Evolutionary conservation across 2,329 filamentous ascomycete genomes (phyloP).

Genomic region (Neoscytalidium dimidiatum): DNA sequence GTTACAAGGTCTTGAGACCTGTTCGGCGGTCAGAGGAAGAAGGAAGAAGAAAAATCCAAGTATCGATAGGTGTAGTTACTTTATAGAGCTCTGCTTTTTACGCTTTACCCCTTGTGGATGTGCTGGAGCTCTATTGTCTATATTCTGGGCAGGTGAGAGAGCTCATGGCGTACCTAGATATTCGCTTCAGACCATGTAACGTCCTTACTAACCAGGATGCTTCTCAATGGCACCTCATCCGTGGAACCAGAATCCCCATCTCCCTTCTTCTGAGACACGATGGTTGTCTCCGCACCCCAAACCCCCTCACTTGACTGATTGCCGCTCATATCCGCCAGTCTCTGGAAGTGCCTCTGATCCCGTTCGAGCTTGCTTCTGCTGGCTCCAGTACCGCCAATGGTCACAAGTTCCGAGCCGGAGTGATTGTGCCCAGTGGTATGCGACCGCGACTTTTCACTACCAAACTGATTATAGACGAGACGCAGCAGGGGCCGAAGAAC

Average conservation of each 20-base stretch:
- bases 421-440: not conserved
- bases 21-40: no score
- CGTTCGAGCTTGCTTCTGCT: not conserved
- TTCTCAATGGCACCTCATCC: not conserved
- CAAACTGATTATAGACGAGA: not conserved
- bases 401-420: not conserved
- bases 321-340: not conserved
- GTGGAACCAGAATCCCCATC: not conserved
- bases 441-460: not conserved
- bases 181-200: not conserved
- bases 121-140: no score
- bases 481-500: not conserved
- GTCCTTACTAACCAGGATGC: not conserved
- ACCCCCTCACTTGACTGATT: no score
- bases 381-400: not conserved
- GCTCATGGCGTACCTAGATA: no score
- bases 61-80: no score
- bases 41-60: no score
- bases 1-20: no score
- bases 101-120: no score
- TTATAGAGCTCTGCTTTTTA: no score
- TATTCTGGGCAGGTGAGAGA: no score
- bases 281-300: not conserved
- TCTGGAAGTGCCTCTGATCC: not conserved
- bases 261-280: not conserved